These are phyloP conservation scores for Dalbergia oliveri DNA, from an alignment of 306 rosid genomes.

Conservation along the genomic window DNA sequence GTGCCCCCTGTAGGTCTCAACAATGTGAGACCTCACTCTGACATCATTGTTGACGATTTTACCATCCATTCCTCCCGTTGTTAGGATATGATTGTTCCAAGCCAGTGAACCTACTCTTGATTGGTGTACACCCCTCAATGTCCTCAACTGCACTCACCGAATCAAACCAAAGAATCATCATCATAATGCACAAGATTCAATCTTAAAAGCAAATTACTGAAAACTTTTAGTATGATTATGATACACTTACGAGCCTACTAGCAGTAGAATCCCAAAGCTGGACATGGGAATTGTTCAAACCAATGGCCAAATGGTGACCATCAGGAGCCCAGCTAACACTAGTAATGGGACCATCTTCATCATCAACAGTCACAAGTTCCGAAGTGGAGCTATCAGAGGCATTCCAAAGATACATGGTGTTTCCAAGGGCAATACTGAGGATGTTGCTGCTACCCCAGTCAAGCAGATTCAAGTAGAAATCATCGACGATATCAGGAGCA, in stretches of 20 bases:
- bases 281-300: slow-evolving; percentile 73
- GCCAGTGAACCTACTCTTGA: slow-evolving; percentile 75
- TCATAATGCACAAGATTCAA: background rate
- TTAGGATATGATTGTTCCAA: slow-evolving; percentile 79
- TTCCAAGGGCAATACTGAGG: slow-evolving; percentile 72
- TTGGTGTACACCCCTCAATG: slow-evolving; percentile 69
- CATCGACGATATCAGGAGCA: slow-evolving; percentile 81
- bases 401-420: slow-evolving; percentile 74
- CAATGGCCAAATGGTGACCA: slow-evolving; percentile 78
- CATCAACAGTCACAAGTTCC: slow-evolving; percentile 72
- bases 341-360: slow-evolving; percentile 75
- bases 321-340: slow-evolving; percentile 86
- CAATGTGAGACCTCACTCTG: slow-evolving; percentile 70
- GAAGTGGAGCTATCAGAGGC: slow-evolving; percentile 68
- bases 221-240: background rate
- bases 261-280: slow-evolving; percentile 81
- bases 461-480: slow-evolving; percentile 74
- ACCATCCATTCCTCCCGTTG: slow-evolving; percentile 88
- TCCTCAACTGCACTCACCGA: slow-evolving; percentile 63
- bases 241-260: slow-evolving; percentile 54
- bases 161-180: slow-evolving; percentile 8
- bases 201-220: background rate
- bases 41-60: slow-evolving; percentile 74
- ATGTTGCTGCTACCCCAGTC: slow-evolving; percentile 81
- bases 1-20: slow-evolving; percentile 79